Percentiles rank a stretch among this genome's conserved stretches.
These are phyloP conservation scores for Daldinia bambusicola DNA, from an alignment of 495 filamentous ascomycete species.

Conservation along the genomic window DNA sequence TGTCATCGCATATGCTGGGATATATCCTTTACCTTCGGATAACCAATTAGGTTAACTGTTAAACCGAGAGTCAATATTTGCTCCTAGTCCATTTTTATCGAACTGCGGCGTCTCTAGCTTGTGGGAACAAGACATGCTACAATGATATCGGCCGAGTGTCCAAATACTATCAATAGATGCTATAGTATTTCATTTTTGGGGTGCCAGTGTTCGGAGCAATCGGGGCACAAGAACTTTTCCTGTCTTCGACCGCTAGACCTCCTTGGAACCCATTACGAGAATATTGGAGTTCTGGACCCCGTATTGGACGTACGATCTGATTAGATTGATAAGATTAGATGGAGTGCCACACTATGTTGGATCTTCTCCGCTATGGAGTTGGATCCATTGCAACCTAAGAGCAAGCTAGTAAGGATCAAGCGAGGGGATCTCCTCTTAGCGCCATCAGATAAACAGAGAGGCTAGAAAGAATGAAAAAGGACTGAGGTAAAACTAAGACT, in stretches of 20 bases:
- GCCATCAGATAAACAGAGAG: constrained; percentile 43
- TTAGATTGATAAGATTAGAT: constrained; percentile 52
- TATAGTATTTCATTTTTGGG: background rate
- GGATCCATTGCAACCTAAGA: constrained; percentile 18
- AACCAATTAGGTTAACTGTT: constrained; percentile 8
- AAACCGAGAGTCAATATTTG: background rate
- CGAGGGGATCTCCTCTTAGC: constrained; percentile 29
- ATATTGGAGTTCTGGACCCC: constrained; percentile 30
- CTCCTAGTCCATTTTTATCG: constrained; percentile 4
- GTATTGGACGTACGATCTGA: constrained; percentile 42
- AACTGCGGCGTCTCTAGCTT: background rate
- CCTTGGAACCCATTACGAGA: constrained; percentile 28
- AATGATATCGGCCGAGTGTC: background rate
- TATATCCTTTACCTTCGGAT: background rate
- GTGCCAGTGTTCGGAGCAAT: background rate
- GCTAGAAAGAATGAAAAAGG: constrained; percentile 9
- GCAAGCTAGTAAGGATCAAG: constrained; percentile 10
- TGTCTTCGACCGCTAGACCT: background rate
- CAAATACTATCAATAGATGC: background rate
- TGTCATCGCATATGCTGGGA: constrained; percentile 8
- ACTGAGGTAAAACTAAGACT: background rate
- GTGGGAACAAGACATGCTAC: constrained; percentile 7
- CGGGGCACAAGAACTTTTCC: constrained; percentile 11
- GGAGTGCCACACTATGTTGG: constrained; percentile 22
- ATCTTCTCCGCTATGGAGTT: constrained; percentile 31